Evolutionary conservation across 1,284 basidiomycete genomes (phyloP).

Genomic region (Puccinia hordei): DNA sequence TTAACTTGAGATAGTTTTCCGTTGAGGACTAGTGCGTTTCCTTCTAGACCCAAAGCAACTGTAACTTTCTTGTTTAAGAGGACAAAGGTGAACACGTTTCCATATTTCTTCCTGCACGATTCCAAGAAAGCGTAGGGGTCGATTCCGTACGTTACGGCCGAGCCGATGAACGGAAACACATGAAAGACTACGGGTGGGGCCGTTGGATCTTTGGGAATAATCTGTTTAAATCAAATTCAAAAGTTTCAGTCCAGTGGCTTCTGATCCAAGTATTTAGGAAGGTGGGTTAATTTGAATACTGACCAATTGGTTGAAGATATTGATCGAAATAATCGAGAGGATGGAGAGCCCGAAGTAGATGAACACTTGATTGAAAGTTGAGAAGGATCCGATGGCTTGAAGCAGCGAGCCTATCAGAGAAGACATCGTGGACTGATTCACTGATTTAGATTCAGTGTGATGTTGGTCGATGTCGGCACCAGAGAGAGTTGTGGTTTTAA

Average conservation of each 20-base stretch:
- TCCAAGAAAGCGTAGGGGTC: constrained; percentile 78
- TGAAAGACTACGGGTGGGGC: constrained; percentile 78
- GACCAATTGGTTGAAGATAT: constrained; percentile 25
- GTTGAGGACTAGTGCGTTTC: constrained; percentile 91
- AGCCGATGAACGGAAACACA: constrained; percentile 74
- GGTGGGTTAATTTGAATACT: background rate
- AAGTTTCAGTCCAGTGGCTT: background rate
- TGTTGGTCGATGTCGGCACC: too few relatives aligned
- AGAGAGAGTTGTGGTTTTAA: background rate
- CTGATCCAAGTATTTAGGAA: too few relatives aligned
- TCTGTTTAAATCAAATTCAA: background rate
- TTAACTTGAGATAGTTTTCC: constrained; percentile 89
- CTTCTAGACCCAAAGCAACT: constrained; percentile 85
- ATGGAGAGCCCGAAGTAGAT: background rate
- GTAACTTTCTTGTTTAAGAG: constrained; percentile 86
- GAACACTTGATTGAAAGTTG: background rate
- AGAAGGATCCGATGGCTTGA: constrained; percentile 8
- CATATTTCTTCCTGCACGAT: constrained; percentile 74
- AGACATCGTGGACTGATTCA: background rate
- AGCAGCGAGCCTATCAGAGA: background rate
- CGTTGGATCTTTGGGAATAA: constrained; percentile 54
- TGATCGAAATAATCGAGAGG: background rate
- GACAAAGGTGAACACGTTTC: constrained; percentile 88
- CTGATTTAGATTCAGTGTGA: too few relatives aligned
- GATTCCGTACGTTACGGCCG: constrained; percentile 72